Conservation (phyloP, 2,329 filamentous ascomycete genomes). For the Arachnomyces sp. region DNA sequence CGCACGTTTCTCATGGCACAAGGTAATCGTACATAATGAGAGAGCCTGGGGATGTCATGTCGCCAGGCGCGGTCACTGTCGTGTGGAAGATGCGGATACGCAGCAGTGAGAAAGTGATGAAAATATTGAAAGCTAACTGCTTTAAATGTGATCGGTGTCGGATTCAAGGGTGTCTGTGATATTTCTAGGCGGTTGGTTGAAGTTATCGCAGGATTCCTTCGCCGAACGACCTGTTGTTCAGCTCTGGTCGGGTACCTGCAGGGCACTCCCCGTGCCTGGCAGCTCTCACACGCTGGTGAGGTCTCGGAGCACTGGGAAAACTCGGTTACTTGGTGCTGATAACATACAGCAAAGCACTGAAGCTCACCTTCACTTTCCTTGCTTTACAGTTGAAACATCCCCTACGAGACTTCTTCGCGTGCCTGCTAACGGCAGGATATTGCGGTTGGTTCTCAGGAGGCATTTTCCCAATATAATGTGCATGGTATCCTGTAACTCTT, state of each 20-base stretch:
- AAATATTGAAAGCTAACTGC: slow-evolving; percentile 44
- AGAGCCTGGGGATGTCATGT: slow-evolving; percentile 58
- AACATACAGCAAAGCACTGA: neutral
- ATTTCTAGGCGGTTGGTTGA: no score
- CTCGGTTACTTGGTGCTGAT: slow-evolving; percentile 4
- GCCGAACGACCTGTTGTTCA: neutral
- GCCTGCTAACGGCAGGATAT: no score
- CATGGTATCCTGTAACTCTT: no score
- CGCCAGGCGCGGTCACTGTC: slow-evolving; percentile 60
- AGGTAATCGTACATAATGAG: slow-evolving; percentile 56
- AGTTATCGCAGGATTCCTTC: no score
- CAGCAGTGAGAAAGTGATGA: slow-evolving; percentile 44
- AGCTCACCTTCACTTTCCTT: slow-evolving; percentile 40
- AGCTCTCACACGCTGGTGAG: slow-evolving; percentile 28
- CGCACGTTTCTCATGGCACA: no score
- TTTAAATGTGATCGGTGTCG: slow-evolving; percentile 25
- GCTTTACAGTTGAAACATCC: slow-evolving; percentile 33
- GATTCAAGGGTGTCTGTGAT: neutral
- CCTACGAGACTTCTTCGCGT: slow-evolving; percentile 31
- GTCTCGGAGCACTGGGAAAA: slow-evolving; percentile 24
- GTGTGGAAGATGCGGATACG: slow-evolving; percentile 56
- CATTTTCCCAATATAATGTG: no score
- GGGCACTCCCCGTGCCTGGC: slow-evolving; percentile 20
- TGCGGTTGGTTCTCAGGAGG: no score
- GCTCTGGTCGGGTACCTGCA: slow-evolving; percentile 23